Evolutionary conservation across 2,329 filamentous ascomycete genomes (phyloP), one percentile per base, ranked within the genome.

Genomic region (Dactylellina haptotyla): DNA sequence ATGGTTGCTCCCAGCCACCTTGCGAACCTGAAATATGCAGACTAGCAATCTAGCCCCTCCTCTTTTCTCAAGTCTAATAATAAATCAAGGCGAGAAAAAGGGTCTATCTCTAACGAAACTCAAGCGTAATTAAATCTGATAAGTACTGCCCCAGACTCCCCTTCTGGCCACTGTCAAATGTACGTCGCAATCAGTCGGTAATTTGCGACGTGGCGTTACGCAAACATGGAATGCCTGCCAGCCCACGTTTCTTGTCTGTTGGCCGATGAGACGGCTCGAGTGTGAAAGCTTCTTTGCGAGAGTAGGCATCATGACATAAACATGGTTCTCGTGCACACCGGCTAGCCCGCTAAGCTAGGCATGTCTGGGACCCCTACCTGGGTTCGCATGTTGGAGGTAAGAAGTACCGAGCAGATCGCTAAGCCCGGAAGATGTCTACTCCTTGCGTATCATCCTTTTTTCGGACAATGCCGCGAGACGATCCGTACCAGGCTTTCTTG

Each of bases 161-260:
- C 39, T 34, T 20, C 20, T 4, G 23, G 4, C 25, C 20, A 8
- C 45, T 20, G 18, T 23, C 6, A 50, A 18, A 14, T 28, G 6
- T 34, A 6, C 14, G 32, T 6, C 14, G 14, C 14, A 34, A 6
- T 6, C 6, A 6, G 6, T 34, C 32, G 32, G 6, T 46, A 46
- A 46, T 18, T 20, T 46, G 25, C 45, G 45, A 54, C 10, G 18
- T 50, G 45, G 37, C 10, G 18, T 50, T 12, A 50, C 53, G 53
- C 53, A 57, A 57, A 57, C 53, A 57, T 57, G 53, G 41, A 16
- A 63, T 43, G 20, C 41, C n/a, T 39, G 20, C 20, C 18, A 4
- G 26, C 48, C 34, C 48, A 54, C 48, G 48, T 56, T 64, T 56
- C 37, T 45, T 20, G 3, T 20, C 25, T 14, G 46, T 30, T 45